Evolutionary conservation across 164 flowering plant species (phyloP).

Genomic region (Magnolia officinalis): DNA sequence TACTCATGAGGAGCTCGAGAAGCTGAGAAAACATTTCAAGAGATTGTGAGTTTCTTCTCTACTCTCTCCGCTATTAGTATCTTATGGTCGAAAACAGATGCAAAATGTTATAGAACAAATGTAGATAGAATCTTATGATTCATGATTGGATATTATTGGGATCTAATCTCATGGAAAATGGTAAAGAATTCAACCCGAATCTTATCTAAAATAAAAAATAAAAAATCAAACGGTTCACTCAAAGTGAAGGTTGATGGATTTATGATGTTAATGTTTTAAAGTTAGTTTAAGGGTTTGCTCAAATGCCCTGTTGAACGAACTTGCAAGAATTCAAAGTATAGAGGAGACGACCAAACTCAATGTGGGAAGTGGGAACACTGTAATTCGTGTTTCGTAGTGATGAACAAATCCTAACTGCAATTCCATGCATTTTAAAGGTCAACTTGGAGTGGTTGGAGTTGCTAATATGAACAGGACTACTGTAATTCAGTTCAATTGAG

Average conservation of each 20-base stretch:
- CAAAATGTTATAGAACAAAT: background rate
- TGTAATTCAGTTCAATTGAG: too few species aligned
- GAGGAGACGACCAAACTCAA: too few species aligned
- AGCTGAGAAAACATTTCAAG: constrained; percentile 49
- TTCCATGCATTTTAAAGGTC: too few species aligned
- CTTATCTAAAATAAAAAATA: background rate
- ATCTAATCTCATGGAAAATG: background rate
- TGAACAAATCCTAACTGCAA: too few species aligned
- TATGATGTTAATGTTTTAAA: background rate
- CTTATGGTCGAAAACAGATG: background rate
- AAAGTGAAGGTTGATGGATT: background rate
- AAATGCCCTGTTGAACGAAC: too few species aligned
- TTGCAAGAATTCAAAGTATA: too few species aligned
- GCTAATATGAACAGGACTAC: too few species aligned
- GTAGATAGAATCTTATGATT: background rate
- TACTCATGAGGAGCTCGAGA: constrained; percentile 54
- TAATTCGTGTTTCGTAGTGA: too few species aligned
- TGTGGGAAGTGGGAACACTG: too few species aligned
- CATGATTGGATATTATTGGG: background rate
- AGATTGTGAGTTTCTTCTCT: constrained; percentile 40
- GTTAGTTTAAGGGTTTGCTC: background rate
- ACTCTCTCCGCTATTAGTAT: background rate
- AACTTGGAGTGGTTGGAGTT: too few species aligned
- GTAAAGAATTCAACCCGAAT: background rate
- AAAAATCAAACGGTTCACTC: background rate